Conservation (phyloP, 2,329 filamentous ascomycete species). For the Gyromitra esculenta region DNA sequence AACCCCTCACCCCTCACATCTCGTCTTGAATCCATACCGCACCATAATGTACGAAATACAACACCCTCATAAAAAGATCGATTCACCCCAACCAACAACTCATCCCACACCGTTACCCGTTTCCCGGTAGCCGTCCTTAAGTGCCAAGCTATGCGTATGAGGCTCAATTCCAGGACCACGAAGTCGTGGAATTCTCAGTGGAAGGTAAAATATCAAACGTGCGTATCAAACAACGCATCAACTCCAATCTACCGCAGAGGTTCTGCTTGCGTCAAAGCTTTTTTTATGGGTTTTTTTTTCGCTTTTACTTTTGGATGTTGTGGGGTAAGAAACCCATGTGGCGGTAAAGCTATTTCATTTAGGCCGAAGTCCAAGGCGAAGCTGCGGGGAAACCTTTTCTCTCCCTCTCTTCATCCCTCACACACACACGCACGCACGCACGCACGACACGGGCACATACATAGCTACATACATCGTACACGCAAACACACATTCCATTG, state of each 20-base stretch:
- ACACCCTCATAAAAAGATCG: background rate
- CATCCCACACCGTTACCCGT: constrained; percentile 6
- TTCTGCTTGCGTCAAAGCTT: background rate
- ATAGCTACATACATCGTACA: background rate
- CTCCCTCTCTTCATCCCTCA: background rate
- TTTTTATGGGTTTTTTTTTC: background rate
- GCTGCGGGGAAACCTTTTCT: constrained; percentile 20
- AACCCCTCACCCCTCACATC: background rate
- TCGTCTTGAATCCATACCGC: background rate
- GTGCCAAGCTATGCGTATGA: constrained; percentile 4
- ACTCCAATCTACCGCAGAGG: constrained; percentile 12
- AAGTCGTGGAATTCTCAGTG: background rate
- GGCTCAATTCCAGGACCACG: constrained; percentile 1
- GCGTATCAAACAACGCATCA: background rate
- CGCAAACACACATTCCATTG: background rate
- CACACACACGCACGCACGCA: constrained; percentile 9
- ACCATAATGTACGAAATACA: background rate
- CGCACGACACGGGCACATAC: background rate
- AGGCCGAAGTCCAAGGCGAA: constrained; percentile 7
- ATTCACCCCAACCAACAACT: background rate
- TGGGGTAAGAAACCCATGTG: constrained; percentile 13
- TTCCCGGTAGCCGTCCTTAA: background rate
- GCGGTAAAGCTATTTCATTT: constrained; percentile 6
- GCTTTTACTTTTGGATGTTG: constrained; percentile 11
- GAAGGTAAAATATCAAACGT: background rate